Base-by-base conservation (phyloP, 2,329 filamentous ascomycete species). In the Beauveria pseudobassiana region DNA sequence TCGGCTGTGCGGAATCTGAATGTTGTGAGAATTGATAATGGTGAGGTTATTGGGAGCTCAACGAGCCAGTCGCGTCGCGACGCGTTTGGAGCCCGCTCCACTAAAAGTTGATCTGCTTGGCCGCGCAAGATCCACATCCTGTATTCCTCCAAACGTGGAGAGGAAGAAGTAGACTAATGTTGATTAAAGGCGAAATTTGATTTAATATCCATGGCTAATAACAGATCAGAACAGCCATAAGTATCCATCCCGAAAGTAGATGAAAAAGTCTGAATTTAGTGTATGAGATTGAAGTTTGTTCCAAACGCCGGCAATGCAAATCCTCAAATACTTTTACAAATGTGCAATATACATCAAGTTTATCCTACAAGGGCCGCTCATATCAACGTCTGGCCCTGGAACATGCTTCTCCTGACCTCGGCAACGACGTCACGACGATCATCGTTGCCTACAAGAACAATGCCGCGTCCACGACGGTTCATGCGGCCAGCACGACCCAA, bases 361-460 rank as follows among this genome's bases (percentile, higher is more conserved):
- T 48, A 26, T 26, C 38, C n/a, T 54, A 53, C 59, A 24, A 50
- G 12, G 48, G 34, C 10, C 34, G 22, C 48, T 68, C 81, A 91
- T 63, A 92, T 89, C 69, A 93, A 77, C 46, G 89, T 89, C 72
- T 91, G 87, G 55, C 89, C 89, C 77, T 86, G 89, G 71, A 87
- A 92, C 89, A 93, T 93, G 66, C 87, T 95, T 71, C 95, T 89
- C 74, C 91, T 89, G 24, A 99, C 93, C 74, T 98, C 95, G 40
- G 87, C 86, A 40, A 98, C 92, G 34, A 98, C 85, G 74, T 98
- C 93, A 71, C 89, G 90, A 59, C 95, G 81, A 73, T 98, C 95
- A 64, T 92, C 84, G 73, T 90, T 93, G 64, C 93, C 93, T 1
- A 97, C 90, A 42, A 99, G 78, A 30, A 98, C 93, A 65, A 98